A percentile compares a stretch with the other conserved stretches of the same genome.
Conservation (phyloP, 2,329 filamentous ascomycete genomes). For the Cercospora janseana region DNA sequence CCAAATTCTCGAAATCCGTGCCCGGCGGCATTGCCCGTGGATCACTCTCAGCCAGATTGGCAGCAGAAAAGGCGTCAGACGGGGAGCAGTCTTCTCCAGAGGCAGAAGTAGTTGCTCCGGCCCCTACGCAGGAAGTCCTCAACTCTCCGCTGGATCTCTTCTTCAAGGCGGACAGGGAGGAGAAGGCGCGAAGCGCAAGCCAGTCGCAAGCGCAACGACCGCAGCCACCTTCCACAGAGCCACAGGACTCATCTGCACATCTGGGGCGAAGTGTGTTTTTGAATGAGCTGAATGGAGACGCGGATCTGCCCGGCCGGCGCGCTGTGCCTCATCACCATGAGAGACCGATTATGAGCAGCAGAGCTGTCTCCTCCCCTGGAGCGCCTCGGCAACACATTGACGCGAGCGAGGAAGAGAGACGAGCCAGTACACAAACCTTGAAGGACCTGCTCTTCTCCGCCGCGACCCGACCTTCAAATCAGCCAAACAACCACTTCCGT, state of each 20-base stretch:
- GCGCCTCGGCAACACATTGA: slow-evolving; percentile 10
- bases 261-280: slow-evolving; percentile 59
- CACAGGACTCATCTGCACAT: slow-evolving; percentile 28
- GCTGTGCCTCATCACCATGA: slow-evolving; percentile 25
- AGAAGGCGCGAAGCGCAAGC: slow-evolving; percentile 59
- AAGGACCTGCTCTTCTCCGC: slow-evolving; percentile 46
- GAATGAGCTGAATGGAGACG: slow-evolving; percentile 64
- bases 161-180: slow-evolving; percentile 81
- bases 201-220: slow-evolving; percentile 43
- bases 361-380: slow-evolving; percentile 33
- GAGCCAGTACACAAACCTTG: slow-evolving; percentile 43
- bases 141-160: slow-evolving; percentile 85
- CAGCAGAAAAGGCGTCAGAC: slow-evolving; percentile 49
- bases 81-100: slow-evolving; percentile 50
- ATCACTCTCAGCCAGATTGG: slow-evolving; percentile 45
- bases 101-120: slow-evolving; percentile 47
- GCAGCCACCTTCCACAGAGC: slow-evolving; percentile 32
- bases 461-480: slow-evolving; percentile 18
- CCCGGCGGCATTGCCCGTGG: slow-evolving; percentile 59
- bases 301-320: slow-evolving; percentile 27
- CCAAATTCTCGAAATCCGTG: slow-evolving; percentile 78
- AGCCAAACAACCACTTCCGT: slow-evolving; percentile 25
- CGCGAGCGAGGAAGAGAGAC: slow-evolving; percentile 52
- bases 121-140: slow-evolving; percentile 44
- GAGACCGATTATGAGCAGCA: slow-evolving; percentile 33